phyloP scores from a whole-genome alignment of 768 basidiomycete species.

The Pleurotus sapidus region DNA sequence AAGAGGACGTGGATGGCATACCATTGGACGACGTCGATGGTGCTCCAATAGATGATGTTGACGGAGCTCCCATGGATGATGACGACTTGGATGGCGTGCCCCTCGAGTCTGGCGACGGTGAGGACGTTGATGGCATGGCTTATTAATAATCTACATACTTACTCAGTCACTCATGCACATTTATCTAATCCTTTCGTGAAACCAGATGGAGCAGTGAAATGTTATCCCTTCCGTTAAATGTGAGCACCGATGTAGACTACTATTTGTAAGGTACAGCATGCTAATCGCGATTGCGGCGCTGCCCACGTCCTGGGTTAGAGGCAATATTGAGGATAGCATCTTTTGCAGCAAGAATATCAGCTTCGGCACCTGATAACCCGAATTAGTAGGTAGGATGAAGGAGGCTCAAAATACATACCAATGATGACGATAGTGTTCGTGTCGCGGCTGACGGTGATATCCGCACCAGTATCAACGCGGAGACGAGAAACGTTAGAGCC shows the following conservation, averaged over 20 bases:
- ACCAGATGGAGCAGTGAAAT: not conserved
- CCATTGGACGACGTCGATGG: slow-evolving; percentile 40
- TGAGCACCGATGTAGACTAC: too few relatives aligned
- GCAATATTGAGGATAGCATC: slow-evolving; percentile 69
- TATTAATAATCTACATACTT: too few relatives aligned
- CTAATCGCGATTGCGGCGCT: slow-evolving; percentile 36
- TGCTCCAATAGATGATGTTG: slow-evolving; percentile 37
- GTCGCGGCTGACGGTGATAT: slow-evolving; percentile 88
- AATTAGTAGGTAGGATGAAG: not conserved
- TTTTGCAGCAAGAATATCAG: slow-evolving; percentile 69
- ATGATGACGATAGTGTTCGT: slow-evolving; percentile 85
- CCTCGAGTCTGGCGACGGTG: slow-evolving; percentile 40
- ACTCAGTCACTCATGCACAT: too few relatives aligned
- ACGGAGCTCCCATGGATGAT: slow-evolving; percentile 47
- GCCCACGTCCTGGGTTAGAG: slow-evolving; percentile 34
- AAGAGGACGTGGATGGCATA: slow-evolving; percentile 38
- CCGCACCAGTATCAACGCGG: slow-evolving; percentile 85
- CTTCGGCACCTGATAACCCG: slow-evolving; percentile 54
- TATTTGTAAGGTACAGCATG: not conserved
- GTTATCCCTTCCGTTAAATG: slow-evolving; percentile 3
- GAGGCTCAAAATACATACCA: slow-evolving; percentile 45
- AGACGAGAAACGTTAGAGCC: slow-evolving; percentile 88
- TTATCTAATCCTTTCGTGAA: too few relatives aligned
- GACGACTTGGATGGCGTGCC: slow-evolving; percentile 38
- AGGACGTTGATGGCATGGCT: slow-evolving; percentile 29